Conservation (phyloP, 2,329 filamentous ascomycete genomes). For the Thielaviopsis punctulata region DNA sequence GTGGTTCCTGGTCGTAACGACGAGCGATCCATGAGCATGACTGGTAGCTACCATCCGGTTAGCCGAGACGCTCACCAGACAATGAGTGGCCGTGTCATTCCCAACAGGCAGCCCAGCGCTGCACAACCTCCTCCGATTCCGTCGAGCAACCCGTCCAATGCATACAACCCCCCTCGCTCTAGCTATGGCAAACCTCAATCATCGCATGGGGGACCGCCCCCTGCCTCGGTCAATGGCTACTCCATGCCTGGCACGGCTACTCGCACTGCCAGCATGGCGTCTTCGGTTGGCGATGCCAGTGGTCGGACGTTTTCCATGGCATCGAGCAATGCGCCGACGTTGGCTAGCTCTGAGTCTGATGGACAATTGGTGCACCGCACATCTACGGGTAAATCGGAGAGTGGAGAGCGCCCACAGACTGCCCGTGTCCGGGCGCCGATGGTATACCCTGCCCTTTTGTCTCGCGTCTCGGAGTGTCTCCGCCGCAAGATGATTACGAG, state of each 20-base stretch:
- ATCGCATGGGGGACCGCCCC: conserved; percentile 16
- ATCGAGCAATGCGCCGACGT: conserved; percentile 58
- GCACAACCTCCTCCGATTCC: conserved; percentile 12
- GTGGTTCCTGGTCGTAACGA: conserved; percentile 82
- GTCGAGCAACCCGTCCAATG: conserved; percentile 4
- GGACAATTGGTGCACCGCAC: conserved; percentile 36
- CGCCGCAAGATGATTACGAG: conserved; percentile 70
- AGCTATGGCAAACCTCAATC: conserved; percentile 20
- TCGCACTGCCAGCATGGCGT: conserved; percentile 44
- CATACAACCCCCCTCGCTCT: conserved; percentile 14
- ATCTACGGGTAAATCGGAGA: conserved; percentile 39
- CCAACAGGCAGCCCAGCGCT: conserved; percentile 41
- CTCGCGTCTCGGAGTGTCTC: conserved; percentile 85
- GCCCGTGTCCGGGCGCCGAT: conserved; percentile 57
- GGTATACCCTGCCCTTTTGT: conserved; percentile 85
- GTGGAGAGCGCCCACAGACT: conserved; percentile 37
- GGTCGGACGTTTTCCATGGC: conserved; percentile 79
- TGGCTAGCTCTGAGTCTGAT: conserved; percentile 44
- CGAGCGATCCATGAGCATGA: conserved; percentile 93
- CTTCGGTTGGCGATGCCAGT: conserved; percentile 31
- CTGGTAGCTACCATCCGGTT: conserved; percentile 48
- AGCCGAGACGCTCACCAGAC: conserved; percentile 75
- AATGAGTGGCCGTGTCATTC: conserved; percentile 83
- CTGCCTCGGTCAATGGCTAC: conserved; percentile 22
- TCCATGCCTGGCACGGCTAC: conserved; percentile 35